A percentile compares a stretch with the other conserved stretches of the same genome.
Conservation (phyloP, 177 flowering plant species). For the Viscum album region DNA sequence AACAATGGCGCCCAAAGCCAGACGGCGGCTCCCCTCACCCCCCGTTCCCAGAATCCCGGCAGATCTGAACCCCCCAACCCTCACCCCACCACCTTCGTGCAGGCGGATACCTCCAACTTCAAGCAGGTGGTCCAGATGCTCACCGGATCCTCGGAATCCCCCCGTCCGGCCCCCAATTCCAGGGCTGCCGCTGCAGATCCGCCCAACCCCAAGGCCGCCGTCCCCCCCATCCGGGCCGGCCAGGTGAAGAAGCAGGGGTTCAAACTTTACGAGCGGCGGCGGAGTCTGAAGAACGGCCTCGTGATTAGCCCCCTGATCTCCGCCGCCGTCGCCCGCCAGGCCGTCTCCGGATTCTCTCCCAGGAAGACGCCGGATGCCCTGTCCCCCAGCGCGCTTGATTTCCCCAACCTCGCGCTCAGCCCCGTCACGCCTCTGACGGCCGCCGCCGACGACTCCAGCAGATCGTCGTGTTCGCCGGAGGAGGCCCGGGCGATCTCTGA, state of each 20-base stretch:
- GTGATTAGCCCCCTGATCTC: slow-evolving; percentile 37
- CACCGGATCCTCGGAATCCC: slow-evolving; percentile 46
- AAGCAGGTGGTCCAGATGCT: slow-evolving; percentile 68
- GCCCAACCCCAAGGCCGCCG: neutral
- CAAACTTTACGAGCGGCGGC: slow-evolving; percentile 57
- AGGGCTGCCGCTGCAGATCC: slow-evolving; percentile 13
- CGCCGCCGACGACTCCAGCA: neutral
- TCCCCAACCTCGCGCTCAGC: slow-evolving; percentile 47
- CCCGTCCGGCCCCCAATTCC: slow-evolving; percentile 18
- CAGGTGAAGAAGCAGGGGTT: slow-evolving; percentile 28
- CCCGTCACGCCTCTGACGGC: slow-evolving; percentile 49
- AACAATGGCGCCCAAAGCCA: slow-evolving; percentile 9
- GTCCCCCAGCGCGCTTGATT: slow-evolving; percentile 52
- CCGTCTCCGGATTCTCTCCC: slow-evolving; percentile 29
- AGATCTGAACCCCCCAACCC: slow-evolving; percentile 43
- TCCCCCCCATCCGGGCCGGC: slow-evolving; percentile 26
- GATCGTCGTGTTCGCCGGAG: neutral
- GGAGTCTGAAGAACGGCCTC: slow-evolving; percentile 31
- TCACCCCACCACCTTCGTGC: slow-evolving; percentile 63
- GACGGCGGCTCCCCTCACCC: slow-evolving; percentile 11
- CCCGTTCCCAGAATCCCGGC: slow-evolving; percentile 17
- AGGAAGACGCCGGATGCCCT: slow-evolving; percentile 17
- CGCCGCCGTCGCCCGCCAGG: slow-evolving; percentile 18
- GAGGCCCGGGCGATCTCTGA: slow-evolving; percentile 17
- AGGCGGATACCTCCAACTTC: slow-evolving; percentile 54